These are phyloP conservation scores for Rhodotorula sp. DNA, from an alignment of 1,284 basidiomycete species.

Conservation along the genomic window DNA sequence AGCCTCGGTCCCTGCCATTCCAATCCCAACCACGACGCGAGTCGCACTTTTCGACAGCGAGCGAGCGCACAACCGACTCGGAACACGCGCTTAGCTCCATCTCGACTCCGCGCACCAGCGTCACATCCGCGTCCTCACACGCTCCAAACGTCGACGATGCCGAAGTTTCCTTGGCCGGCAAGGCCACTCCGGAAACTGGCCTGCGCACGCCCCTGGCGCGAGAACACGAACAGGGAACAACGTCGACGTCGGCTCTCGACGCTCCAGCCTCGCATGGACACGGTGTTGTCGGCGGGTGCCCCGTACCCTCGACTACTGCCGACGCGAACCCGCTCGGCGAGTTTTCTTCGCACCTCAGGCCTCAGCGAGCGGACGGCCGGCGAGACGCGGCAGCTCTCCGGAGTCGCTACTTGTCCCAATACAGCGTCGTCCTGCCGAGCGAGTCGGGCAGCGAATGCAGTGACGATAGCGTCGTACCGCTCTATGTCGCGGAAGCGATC, in stretches of 20 bases:
- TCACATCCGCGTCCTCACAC: conserved; percentile 31
- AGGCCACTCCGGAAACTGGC: neutral
- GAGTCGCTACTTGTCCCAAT: conserved; percentile 17
- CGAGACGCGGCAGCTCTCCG: neutral
- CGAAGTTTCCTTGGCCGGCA: no score
- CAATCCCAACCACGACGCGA: neutral
- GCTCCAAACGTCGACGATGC: neutral
- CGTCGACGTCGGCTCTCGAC: no score
- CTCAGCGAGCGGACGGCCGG: neutral
- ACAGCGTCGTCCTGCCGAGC: conserved; percentile 21
- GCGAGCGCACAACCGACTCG: conserved; percentile 15
- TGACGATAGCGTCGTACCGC: conserved; percentile 18
- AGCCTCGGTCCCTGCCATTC: no score
- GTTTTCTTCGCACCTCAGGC: neutral
- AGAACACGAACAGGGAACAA: no score
- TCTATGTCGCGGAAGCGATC: conserved; percentile 39
- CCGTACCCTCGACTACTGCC: neutral
- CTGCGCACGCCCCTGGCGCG: neutral
- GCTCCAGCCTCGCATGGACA: no score
- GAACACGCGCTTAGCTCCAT: conserved; percentile 14
- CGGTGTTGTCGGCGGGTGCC: neutral
- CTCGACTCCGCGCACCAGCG: conserved; percentile 26
- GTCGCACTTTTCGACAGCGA: conserved; percentile 16
- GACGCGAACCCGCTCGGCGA: neutral
- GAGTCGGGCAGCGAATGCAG: conserved; percentile 1